phyloP scores from a whole-genome alignment of 1,284 basidiomycete genomes.

The Boletus holoroseus region DNA sequence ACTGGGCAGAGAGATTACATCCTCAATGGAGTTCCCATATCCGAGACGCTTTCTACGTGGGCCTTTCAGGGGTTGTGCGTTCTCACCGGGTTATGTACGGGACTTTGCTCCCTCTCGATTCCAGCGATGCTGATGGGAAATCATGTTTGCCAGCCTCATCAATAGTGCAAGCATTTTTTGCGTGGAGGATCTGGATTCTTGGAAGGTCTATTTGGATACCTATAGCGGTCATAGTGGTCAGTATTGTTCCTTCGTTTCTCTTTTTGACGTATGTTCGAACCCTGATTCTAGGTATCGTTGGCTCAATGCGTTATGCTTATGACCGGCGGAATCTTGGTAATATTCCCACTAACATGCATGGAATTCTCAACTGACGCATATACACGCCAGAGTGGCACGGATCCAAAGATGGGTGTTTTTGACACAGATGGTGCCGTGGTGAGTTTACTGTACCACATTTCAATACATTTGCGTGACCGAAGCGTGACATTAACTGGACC shows the following conservation, averaged over 20 bases:
- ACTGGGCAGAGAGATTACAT: constrained; percentile 5
- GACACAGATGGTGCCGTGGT: constrained; percentile 2
- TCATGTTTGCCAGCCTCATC: not conserved
- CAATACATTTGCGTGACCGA: not conserved
- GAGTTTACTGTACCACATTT: not conserved
- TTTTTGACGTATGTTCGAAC: not conserved
- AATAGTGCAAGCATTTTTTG: constrained; percentile 2
- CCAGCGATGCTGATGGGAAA: not conserved
- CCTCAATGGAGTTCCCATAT: not conserved
- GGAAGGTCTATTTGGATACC: constrained; percentile 3
- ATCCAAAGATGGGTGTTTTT: not conserved
- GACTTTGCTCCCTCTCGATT: not conserved
- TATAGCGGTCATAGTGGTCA: not conserved
- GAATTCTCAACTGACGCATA: not conserved
- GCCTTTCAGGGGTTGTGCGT: constrained; percentile 5
- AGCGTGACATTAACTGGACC: not conserved
- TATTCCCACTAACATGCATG: not conserved
- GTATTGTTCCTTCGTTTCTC: not conserved
- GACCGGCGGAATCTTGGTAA: not conserved
- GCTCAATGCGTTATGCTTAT: not conserved
- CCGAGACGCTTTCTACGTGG: not conserved
- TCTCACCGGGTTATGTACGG: constrained; percentile 6
- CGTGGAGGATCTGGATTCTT: constrained; percentile 5
- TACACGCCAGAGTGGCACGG: not conserved
- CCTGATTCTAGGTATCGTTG: not conserved